Base-by-base conservation (phyloP, 305 asterid species). In the Vinca major region DNA sequence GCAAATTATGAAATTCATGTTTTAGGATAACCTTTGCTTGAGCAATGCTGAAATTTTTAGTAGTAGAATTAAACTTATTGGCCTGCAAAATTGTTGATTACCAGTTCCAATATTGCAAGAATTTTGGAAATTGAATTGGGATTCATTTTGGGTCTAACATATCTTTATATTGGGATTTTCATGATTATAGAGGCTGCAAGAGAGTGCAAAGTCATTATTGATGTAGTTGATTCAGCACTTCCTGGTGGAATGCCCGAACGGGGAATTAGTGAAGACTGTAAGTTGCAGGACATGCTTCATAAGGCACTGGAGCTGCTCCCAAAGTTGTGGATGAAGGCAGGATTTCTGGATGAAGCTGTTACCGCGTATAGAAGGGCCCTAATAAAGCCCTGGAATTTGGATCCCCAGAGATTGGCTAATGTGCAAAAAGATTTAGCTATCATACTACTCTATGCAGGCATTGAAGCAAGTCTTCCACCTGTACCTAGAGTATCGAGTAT, bases 181-280 rank as follows among this genome's bases (percentile, higher is more conserved):
- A 26, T 73, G 3, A 53, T 68, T 10, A 20, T 82, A 89, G 98
- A 92, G 71, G 96, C 97, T 76, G 97, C 98, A 5, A 83, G 76
- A 56, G 97, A 89, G 77, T 92, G 98, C 95, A 88, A 84, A 72
- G 71, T 86, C 39, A 86, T 92, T 67, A 67, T 90, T 82, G 97
- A 92, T 65, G 80, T 88, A 49, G 91, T 90, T 36, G 96, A 92
- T 77, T 80, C 90, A 45, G 98, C 98, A 65, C 76, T 90, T 53
- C 96, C 98, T 10, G 77, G 66, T 26, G 97, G 98, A 53, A 75
- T 82, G 72, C 71, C 80, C 1, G 62, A 65, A 3, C 65, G 43
- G 65, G 85, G 79, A 50, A 77, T 86, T 58, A 80, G 70, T 4
- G 87, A 82, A 74, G 97, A 88, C 44, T 77, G 78, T 55, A 92